A percentile compares a stretch with the other conserved stretches of the same genome.
Evolutionary conservation across 352 stramenopile species (phyloP).

Genomic region (Pythium plurisporium): DNA sequence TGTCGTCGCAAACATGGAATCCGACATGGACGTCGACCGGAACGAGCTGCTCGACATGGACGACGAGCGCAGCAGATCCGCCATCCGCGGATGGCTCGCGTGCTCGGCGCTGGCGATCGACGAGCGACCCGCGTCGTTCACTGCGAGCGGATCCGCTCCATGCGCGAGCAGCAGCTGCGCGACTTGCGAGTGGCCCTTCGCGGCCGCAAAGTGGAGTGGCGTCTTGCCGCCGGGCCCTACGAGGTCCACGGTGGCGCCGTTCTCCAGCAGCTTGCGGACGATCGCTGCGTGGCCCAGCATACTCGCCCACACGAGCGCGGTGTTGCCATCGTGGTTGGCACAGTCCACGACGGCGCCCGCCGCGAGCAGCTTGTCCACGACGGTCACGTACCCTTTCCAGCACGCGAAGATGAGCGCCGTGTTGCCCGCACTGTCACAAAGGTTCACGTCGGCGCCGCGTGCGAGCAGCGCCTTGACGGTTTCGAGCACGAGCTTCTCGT

Average conservation of each 20-base stretch:
- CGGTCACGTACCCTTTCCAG: slow-evolving; percentile 3
- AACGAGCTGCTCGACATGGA: background rate
- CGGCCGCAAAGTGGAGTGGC: slow-evolving; percentile 1
- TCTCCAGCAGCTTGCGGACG: slow-evolving; percentile 1
- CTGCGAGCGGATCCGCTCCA: background rate
- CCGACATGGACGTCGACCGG: background rate
- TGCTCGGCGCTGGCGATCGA: slow-evolving; percentile 4
- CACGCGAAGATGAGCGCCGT: slow-evolving; percentile 9
- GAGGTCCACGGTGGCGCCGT: background rate
- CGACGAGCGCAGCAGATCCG: background rate
- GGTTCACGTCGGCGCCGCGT: slow-evolving; percentile 3
- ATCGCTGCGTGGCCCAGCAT: background rate
- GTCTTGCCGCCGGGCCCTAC: slow-evolving; percentile 7
- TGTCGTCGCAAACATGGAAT: background rate
- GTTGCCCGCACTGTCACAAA: background rate
- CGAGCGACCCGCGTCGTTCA: slow-evolving; percentile 2
- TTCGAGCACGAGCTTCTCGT: background rate
- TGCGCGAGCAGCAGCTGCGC: background rate
- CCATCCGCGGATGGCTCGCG: background rate
- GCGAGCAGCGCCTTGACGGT: slow-evolving; percentile 1
- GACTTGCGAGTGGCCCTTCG: slow-evolving; percentile 4
- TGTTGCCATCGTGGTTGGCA: slow-evolving; percentile 4
- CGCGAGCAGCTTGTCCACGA: slow-evolving; percentile 8
- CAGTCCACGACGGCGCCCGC: background rate
- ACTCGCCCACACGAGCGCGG: background rate